A percentile compares a stretch with the other conserved stretches of the same genome.
Conservation (phyloP, 2,329 filamentous ascomycete species). For the Aplosporella prunicola region DNA sequence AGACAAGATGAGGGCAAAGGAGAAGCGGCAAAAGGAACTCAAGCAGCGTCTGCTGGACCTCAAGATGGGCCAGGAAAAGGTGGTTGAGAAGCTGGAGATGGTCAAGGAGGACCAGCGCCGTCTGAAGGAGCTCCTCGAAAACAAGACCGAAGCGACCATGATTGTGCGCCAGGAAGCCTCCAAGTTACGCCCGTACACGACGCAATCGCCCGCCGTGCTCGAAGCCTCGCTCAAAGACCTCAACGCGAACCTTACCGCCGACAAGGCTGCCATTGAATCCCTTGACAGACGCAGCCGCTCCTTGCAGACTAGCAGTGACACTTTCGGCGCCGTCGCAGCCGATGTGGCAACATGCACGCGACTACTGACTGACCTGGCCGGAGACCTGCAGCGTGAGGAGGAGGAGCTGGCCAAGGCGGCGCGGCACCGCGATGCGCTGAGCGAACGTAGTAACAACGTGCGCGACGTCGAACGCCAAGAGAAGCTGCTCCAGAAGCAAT, state of each 20-base stretch:
- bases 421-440: slow-evolving; percentile 75
- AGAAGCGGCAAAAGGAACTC: slow-evolving; percentile 74
- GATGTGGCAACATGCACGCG: slow-evolving; percentile 86
- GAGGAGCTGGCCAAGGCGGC: slow-evolving; percentile 75
- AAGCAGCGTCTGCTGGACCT: slow-evolving; percentile 75
- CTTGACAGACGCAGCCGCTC: slow-evolving; percentile 82
- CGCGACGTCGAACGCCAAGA: slow-evolving; percentile 87
- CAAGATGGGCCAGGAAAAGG: slow-evolving; percentile 69
- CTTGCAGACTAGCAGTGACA: slow-evolving; percentile 83
- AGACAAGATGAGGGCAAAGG: slow-evolving; percentile 72
- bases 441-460: slow-evolving; percentile 80
- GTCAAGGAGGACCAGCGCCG: slow-evolving; percentile 71
- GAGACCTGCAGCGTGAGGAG: slow-evolving; percentile 82
- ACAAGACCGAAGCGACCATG: slow-evolving; percentile 60
- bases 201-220: slow-evolving; percentile 75
- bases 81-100: slow-evolving; percentile 73
- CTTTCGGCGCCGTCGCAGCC: slow-evolving; percentile 71
- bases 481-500: slow-evolving; percentile 69
- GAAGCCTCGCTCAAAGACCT: slow-evolving; percentile 76
- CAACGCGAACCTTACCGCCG: slow-evolving; percentile 63
- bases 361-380: slow-evolving; percentile 74
- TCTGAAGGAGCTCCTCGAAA: slow-evolving; percentile 61
- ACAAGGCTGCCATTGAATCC: slow-evolving; percentile 77
- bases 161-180: slow-evolving; percentile 72
- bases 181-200: slow-evolving; percentile 84